Evolutionary conservation across 306 rosid genomes (phyloP).

Genomic region (Acacia melanoxylon): DNA sequence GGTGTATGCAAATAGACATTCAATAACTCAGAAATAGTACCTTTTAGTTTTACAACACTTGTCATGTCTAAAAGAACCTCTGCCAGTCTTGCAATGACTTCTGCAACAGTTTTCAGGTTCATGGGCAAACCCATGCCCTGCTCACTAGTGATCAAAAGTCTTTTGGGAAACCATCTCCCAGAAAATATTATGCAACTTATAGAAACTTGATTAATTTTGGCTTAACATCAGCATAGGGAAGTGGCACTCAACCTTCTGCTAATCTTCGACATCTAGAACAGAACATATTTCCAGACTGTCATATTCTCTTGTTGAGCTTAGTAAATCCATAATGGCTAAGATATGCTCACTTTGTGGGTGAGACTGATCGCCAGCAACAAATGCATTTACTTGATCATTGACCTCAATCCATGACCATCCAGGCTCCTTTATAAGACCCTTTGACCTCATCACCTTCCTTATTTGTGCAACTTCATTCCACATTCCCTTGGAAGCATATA

Average conservation of each 20-base stretch:
- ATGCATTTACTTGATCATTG: slow-evolving; percentile 48
- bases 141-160: slow-evolving; percentile 16
- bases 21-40: slow-evolving; percentile 27
- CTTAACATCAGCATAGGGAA: slow-evolving; percentile 12
- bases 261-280: slow-evolving; percentile 41
- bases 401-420: slow-evolving; percentile 87
- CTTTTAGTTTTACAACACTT: slow-evolving; percentile 59
- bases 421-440: slow-evolving; percentile 76
- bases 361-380: slow-evolving; percentile 66
- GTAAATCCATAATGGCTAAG: slow-evolving; percentile 49
- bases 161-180: not conserved
- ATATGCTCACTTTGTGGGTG: slow-evolving; percentile 60
- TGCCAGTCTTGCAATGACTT: slow-evolving; percentile 63
- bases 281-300: slow-evolving; percentile 35
- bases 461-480: slow-evolving; percentile 70
- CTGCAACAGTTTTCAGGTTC: slow-evolving; percentile 46
- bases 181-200: not conserved
- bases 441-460: slow-evolving; percentile 71
- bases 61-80: slow-evolving; percentile 50
- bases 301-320: slow-evolving; percentile 42
- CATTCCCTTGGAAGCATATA: slow-evolving; percentile 67
- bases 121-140: slow-evolving; percentile 34
- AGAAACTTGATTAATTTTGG: slow-evolving; percentile 9
- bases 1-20: slow-evolving; percentile 1
- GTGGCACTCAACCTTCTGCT: slow-evolving; percentile 21